Conservation (phyloP, 1,139 yeast genomes). For the Wickerhamomyces sp. region DNA sequence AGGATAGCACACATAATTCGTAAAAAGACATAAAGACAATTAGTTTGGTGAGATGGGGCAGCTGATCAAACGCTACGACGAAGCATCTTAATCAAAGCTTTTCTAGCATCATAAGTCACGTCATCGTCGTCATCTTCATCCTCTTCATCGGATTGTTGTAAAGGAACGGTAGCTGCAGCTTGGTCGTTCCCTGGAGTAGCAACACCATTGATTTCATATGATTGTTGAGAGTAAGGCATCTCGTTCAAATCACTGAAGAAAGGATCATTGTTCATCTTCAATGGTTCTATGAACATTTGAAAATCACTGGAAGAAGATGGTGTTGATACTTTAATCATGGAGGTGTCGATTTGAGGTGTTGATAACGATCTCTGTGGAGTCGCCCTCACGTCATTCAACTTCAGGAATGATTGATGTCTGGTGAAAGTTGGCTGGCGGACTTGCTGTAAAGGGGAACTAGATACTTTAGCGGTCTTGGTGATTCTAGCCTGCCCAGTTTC, state of each 20-base stretch:
- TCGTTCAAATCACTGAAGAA: conserved; percentile 11
- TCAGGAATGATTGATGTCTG: conserved; percentile 18
- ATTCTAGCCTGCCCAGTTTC: conserved; percentile 22
- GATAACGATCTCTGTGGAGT: conserved; percentile 7
- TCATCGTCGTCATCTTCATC: conserved; percentile 10
- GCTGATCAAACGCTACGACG: conserved; percentile 19
- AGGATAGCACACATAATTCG: too few relatives aligned
- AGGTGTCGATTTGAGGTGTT: conserved; percentile 1
- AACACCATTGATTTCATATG: neutral
- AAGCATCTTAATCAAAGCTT: conserved; percentile 22
- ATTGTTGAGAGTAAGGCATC: neutral
- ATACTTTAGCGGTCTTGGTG: conserved; percentile 10
- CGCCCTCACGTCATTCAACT: conserved; percentile 1
- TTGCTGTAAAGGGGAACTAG: neutral
- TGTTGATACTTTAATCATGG: conserved; percentile 1
- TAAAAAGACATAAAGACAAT: neutral
- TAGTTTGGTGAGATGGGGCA: neutral
- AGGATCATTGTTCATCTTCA: conserved; percentile 14
- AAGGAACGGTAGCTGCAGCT: conserved; percentile 2
- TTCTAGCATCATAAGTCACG: conserved; percentile 22
- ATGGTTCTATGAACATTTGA: conserved; percentile 19
- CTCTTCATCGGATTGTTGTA: conserved; percentile 6
- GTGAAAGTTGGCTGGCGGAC: conserved; percentile 8
- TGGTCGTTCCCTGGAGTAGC: conserved; percentile 4
- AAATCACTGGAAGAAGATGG: conserved; percentile 2